phyloP scores from a whole-genome alignment of 495 filamentous ascomycete genomes.

The Monascus purpureus region DNA sequence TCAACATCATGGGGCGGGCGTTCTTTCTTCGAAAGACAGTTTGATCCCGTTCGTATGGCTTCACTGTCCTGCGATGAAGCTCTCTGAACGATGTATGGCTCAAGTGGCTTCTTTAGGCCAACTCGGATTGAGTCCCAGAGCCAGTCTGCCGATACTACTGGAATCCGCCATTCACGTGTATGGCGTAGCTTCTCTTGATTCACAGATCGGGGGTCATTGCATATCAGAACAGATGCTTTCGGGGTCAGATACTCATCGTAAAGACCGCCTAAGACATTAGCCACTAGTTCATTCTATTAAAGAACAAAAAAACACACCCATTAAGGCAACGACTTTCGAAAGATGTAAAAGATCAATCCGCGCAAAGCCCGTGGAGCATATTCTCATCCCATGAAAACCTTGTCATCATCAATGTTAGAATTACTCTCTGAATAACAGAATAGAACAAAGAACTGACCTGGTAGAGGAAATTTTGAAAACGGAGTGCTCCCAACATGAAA shows the following conservation, averaged over 20 bases:
- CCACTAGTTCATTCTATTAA: background rate
- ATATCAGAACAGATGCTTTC: conserved; percentile 55
- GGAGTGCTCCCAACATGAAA: conserved; percentile 62
- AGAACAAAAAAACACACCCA: conserved; percentile 35
- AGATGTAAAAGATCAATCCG: conserved; percentile 78
- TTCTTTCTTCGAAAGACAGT: conserved; percentile 7
- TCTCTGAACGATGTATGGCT: conserved; percentile 27
- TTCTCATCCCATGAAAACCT: conserved; percentile 51
- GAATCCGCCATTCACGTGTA: conserved; percentile 57
- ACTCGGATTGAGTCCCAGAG: conserved; percentile 62
- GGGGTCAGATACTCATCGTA: conserved; percentile 64
- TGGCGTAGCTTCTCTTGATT: conserved; percentile 65
- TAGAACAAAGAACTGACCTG: conserved; percentile 26
- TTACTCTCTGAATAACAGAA: background rate
- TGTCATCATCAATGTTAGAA: conserved; percentile 8
- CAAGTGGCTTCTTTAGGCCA: conserved; percentile 38
- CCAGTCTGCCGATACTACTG: conserved; percentile 68
- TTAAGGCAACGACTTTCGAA: conserved; percentile 54
- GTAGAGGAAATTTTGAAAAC: conserved; percentile 52
- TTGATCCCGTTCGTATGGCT: conserved; percentile 10
- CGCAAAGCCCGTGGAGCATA: conserved; percentile 71
- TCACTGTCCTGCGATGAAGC: conserved; percentile 12
- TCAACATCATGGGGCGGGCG: conserved; percentile 1
- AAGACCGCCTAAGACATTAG: conserved; percentile 32
- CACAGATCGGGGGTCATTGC: conserved; percentile 38